phyloP scores from a whole-genome alignment of 2,329 filamentous ascomycete genomes.

The Claviceps pazoutovae region DNA sequence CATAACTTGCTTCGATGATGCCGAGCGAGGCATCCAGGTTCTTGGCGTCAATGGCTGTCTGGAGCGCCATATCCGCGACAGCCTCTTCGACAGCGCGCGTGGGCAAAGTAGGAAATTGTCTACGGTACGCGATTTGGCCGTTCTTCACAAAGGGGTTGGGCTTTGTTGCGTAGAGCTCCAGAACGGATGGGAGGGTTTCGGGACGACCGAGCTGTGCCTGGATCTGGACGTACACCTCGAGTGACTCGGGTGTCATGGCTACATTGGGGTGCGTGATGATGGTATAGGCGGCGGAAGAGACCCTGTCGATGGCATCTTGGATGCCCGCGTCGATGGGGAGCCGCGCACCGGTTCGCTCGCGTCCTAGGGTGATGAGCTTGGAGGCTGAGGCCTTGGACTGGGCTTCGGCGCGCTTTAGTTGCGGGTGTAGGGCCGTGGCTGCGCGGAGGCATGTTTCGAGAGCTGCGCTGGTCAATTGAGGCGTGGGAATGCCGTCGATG shows the following conservation, averaged over 20 bases:
- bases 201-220: constrained; percentile 61
- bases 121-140: constrained; percentile 43
- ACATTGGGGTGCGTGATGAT: constrained; percentile 63
- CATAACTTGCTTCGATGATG: constrained; percentile 57
- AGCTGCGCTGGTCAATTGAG: constrained; percentile 28
- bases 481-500: constrained; percentile 29
- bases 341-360: constrained; percentile 19
- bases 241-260: constrained; percentile 60
- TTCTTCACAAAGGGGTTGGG: constrained; percentile 50
- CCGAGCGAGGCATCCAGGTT: constrained; percentile 66
- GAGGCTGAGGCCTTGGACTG: constrained; percentile 35
- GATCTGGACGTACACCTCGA: constrained; percentile 61
- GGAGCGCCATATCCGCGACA: constrained; percentile 60
- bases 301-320: constrained; percentile 32
- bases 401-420: constrained; percentile 24
- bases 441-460: constrained; percentile 31
- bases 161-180: constrained; percentile 75
- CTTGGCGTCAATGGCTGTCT: constrained; percentile 64
- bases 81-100: constrained; percentile 58
- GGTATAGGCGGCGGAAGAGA: constrained; percentile 49
- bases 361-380: constrained; percentile 34
- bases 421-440: constrained; percentile 29
- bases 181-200: constrained; percentile 63
- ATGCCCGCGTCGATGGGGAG: constrained; percentile 21
- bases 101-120: constrained; percentile 53